These are phyloP conservation scores for Cenococcum geophilum DNA, from an alignment of 495 filamentous ascomycete genomes.

Conservation along the genomic window DNA sequence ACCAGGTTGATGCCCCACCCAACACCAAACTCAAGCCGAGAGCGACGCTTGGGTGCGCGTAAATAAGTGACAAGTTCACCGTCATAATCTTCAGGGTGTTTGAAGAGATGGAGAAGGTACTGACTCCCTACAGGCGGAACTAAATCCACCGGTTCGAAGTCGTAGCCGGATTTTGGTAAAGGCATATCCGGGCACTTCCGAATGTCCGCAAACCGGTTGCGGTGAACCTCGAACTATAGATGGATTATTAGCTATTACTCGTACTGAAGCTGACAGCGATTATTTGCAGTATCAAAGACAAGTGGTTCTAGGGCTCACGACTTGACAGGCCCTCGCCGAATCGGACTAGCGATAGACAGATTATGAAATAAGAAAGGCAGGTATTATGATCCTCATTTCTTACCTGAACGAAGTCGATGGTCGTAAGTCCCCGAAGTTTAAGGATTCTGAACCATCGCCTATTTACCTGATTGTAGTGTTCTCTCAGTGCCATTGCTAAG, in stretches of 20 bases:
- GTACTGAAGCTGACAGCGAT: neutral
- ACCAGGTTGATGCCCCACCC: conserved; percentile 44
- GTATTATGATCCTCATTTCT: neutral
- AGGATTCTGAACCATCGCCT: conserved; percentile 28
- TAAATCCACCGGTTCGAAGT: conserved; percentile 36
- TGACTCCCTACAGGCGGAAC: conserved; percentile 39
- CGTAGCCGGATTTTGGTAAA: conserved; percentile 34
- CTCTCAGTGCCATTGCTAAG: conserved; percentile 30
- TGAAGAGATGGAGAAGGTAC: conserved; percentile 39
- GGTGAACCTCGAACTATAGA: conserved; percentile 38
- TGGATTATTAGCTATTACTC: neutral
- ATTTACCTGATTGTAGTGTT: conserved; percentile 35
- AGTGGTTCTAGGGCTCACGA: no score
- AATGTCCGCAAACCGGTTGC: conserved; percentile 39
- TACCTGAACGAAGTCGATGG: conserved; percentile 38
- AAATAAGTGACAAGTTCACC: conserved; percentile 33
- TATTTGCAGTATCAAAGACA: neutral
- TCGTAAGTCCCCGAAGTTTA: conserved; percentile 31
- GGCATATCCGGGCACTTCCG: conserved; percentile 35
- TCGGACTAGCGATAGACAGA: no score
- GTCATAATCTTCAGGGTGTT: conserved; percentile 40
- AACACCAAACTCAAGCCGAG: conserved; percentile 29
- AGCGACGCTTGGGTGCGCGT: conserved; percentile 31
- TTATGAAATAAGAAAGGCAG: no score
- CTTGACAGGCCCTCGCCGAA: no score